Conservation (phyloP, 2,329 filamentous ascomycete genomes). For the Microascus cirrosus region DNA sequence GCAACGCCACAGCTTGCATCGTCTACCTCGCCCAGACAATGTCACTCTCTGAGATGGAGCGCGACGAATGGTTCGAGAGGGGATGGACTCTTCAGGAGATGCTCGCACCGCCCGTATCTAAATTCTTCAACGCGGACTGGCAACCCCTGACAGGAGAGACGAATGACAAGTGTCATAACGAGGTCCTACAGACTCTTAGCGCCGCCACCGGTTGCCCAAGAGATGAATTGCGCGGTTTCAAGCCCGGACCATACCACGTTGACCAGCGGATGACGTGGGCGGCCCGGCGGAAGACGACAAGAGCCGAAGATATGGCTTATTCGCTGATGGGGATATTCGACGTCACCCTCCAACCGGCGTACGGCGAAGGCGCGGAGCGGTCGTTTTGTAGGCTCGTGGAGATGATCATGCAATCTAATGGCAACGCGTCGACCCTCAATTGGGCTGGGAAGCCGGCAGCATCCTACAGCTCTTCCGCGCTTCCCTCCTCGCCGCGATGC, state of each 20-base stretch:
- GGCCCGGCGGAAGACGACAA: conserved; percentile 15
- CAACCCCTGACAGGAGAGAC: neutral
- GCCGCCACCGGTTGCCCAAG: neutral
- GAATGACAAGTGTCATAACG: neutral
- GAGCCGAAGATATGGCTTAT: conserved; percentile 20
- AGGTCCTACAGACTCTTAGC: neutral
- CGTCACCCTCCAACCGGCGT: conserved; percentile 22
- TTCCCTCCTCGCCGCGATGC: neutral
- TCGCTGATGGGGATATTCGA: conserved; percentile 21
- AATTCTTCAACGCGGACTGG: conserved; percentile 8
- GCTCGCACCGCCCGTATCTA: conserved; percentile 7
- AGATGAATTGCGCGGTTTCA: neutral
- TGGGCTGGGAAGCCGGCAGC: neutral
- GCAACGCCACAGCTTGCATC: conserved; percentile 12
- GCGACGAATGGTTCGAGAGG: conserved; percentile 9
- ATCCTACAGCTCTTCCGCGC: neutral
- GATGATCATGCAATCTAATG: conserved; percentile 16
- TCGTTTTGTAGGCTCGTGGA: conserved; percentile 20
- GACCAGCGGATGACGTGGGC: conserved; percentile 24
- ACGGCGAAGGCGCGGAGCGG: conserved; percentile 18
- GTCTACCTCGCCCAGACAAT: conserved; percentile 13
- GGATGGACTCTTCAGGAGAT: conserved; percentile 12
- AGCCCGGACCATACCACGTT: conserved; percentile 1
- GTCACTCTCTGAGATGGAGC: neutral
- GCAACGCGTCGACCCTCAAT: neutral